Base-by-base conservation (phyloP, 192 early-diverging fungal genomes). In the Cetraspora pellucida region DNA sequence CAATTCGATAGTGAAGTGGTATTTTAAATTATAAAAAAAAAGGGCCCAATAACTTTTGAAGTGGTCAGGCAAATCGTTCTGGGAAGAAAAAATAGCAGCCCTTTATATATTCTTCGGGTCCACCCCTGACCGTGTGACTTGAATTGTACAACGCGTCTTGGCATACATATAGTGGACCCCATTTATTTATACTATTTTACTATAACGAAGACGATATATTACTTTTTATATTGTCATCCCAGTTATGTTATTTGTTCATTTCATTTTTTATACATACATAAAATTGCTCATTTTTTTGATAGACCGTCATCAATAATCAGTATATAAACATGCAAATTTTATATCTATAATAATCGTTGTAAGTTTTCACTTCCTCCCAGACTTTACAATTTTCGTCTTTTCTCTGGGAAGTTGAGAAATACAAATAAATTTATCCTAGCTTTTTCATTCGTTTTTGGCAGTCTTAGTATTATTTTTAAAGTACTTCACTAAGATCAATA, bases 101-200 rank as follows among this genome's bases (percentile, higher is more conserved):
- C 69, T 71, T 71, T 71, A 71, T 71, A 71, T 71, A 71, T 17
- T 71, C 27, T 46, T 71, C 30, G 45, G 30, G 49, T n/a, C 13
- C 21, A 21, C 30, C 23, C 8, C 14, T 49, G 43, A 23, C 31
- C 19, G 63, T 65, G 31, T 30, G 43, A 25, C 69, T 30, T 54
- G 47, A 46, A 71, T 16, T 52, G 25, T 52, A 27, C 49, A 64
- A 37, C 27, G 27, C 28, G 14, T 37, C 43, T 52, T 27, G 45
- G 69, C 17, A 30, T 10, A 52, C 50, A 52, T 28, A 52, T 30
- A 45, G 52, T 64, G 69, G 14, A 71, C 69, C 46, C 46, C 68
- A 71, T 49, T 71, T 71, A 49, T 54, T 71, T 52, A 54, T 49
- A 71, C 50, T n/a, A 14, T 19, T 23, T 49, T 27, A 45, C 45